Base-by-base conservation (phyloP, 1,284 basidiomycete genomes). In the Singerocomus rubriflavus region DNA sequence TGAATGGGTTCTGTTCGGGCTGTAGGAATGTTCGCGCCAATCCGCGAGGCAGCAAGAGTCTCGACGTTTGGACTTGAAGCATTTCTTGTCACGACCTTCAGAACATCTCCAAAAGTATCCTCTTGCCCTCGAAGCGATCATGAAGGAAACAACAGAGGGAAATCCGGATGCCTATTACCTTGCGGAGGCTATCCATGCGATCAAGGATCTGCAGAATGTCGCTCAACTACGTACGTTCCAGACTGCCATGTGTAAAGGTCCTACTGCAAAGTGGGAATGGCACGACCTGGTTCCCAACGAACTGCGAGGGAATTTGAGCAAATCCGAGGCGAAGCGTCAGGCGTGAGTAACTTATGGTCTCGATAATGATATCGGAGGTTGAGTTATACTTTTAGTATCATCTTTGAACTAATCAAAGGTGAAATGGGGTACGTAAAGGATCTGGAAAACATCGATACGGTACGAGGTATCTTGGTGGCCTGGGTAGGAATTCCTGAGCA, bases 351-450 rank as follows among this genome's bases (percentile, higher is more conserved):
- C n/a, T 47, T 17, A 25, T 46, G 30, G 16, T 5, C 9, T 51
- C 9, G 43, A n/a, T 6, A 29, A 25, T 26, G 1, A n/a, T 14
- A 7, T 16, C 16, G 3, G n/a, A 34, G 41, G 27, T 16, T 52
- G 12, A 51, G 44, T 17, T 5, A 33, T 46, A 27, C 46, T 39
- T 54, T 30, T 55, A 93, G 91, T 37, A 84, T 91, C 57, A 95
- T 98, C 44, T 96, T 95, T 62, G 96, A 99, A 71, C 74, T 98
- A 43, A 96, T 99, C 64, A 89, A 95, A 63, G 91, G 89, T 51
- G 96, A 99, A 71, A 95, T 96, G 86, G 83, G 86, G 46, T 98
- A 98, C 66, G 90, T 97, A 11, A 86, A 85, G 51, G 97, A 99
- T 74, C 72, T 99, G 27, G 89, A 95, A 64, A 87, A 89, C 48